These are phyloP conservation scores for Cystobasidium ongulense DNA, from an alignment of 768 basidiomycete species.

Conservation along the genomic window DNA sequence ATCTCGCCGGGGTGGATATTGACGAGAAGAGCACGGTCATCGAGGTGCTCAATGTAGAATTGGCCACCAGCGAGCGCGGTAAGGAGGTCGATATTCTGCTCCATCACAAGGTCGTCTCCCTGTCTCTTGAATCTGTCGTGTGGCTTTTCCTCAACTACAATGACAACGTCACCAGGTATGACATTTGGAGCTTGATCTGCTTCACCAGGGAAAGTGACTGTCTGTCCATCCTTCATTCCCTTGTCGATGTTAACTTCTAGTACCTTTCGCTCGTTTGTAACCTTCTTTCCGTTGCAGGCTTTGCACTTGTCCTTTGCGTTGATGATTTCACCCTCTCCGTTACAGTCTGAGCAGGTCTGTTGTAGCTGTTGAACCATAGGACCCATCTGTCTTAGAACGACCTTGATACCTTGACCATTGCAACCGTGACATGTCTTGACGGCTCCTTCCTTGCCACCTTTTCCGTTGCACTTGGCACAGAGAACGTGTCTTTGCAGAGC, in stretches of 20 bases:
- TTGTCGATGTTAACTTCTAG: constrained; percentile 97
- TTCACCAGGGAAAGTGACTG: constrained; percentile 78
- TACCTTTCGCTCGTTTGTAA: constrained; percentile 85
- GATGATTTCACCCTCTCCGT: constrained; percentile 89
- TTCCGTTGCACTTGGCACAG: constrained; percentile 86
- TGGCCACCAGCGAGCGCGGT: constrained; percentile 88
- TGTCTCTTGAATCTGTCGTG: constrained; percentile 81
- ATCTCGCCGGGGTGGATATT: constrained; percentile 80
- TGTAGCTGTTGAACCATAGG: constrained; percentile 99
- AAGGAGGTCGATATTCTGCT: constrained; percentile 84
- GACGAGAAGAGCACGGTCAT: constrained; percentile 78
- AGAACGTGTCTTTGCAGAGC: constrained; percentile 91
- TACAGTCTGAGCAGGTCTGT: constrained; percentile 85
- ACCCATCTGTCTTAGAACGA: constrained; percentile 92
- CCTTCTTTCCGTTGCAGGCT: constrained; percentile 91
- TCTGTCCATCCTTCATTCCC: constrained; percentile 91
- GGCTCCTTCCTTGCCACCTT: constrained; percentile 94
- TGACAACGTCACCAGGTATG: constrained; percentile 86
- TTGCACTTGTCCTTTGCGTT: constrained; percentile 85
- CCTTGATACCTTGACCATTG: constrained; percentile 78
- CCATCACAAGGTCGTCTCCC: constrained; percentile 74
- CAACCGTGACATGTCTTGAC: constrained; percentile 70
- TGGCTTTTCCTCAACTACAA: constrained; percentile 84
- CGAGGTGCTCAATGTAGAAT: constrained; percentile 82
- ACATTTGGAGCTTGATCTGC: constrained; percentile 84